Base-by-base conservation (phyloP, 148 eudicot genomes). In the Camellia sinensis region DNA sequence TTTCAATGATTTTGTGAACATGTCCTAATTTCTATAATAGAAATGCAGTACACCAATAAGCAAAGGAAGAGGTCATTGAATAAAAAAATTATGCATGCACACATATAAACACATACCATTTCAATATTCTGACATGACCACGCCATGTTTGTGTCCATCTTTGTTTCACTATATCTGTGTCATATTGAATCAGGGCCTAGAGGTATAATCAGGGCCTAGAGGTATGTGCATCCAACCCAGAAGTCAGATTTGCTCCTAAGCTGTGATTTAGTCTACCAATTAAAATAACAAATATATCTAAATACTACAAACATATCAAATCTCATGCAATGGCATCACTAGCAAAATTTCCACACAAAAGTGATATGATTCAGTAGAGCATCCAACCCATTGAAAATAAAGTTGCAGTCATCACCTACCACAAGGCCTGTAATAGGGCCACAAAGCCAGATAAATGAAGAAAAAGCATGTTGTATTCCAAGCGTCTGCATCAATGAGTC, bases 391-490 rank as follows among this genome's bases (percentile, higher is more conserved):
- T n/a, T 53, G 66, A 75, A 46, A 10, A 65, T 54, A 60, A 48
- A 73, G 78, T 67, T 59, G 40, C 18, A 29, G 69, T 79, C 59
- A 69, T 77, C 72, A 82, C 98, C 71, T 96, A 96, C 99, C 98
- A 96, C 98, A 83, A 96, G 98, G 78, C 99, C 99, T 69, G 99
- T 94, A 79, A 96, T 92, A 62, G 99, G 99, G 74, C 99, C 98
- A 86, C 99, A 96, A 57, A 96, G 97, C 98, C 98, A 94, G 82
- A 96, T 96, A 84, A 96, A 96, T 57, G 99, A 96, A 75, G 99
- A 91, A 84, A 96, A 96, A 56, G 94, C 98, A 86, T 96, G 99
- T 57, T 87, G 88, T 78, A 96, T 86, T 67, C 99, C 99, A 84
- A 96, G 98, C 21, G 99, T 96, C 99, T 93, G 98, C 91, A 87